Conservation (phyloP, 805 yeast genomes). For the Metschnikowia santaceciliae region DNA sequence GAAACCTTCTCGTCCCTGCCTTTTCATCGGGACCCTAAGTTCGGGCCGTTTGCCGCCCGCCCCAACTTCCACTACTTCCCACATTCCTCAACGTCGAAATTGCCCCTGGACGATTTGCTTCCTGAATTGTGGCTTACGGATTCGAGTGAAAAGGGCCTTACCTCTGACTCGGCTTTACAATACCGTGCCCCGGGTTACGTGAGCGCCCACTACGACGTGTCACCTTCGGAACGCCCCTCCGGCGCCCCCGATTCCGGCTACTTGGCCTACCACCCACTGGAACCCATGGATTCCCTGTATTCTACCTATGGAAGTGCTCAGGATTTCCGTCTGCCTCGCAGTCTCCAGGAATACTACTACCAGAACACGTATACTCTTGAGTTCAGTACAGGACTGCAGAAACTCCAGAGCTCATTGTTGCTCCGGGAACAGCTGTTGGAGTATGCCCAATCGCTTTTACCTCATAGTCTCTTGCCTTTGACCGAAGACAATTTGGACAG, state of each 20-base stretch:
- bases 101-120: slow-evolving; percentile 25
- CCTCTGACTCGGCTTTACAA: slow-evolving; percentile 12
- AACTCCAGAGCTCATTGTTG: slow-evolving; percentile 15
- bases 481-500: slow-evolving; percentile 37
- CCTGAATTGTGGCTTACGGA: slow-evolving; percentile 31
- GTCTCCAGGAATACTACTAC: background rate
- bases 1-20: background rate
- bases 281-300: too few species aligned
- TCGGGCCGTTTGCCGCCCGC: background rate
- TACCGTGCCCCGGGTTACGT: too few species aligned
- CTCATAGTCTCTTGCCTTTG: slow-evolving; percentile 24
- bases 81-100: background rate
- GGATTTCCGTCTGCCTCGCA: slow-evolving; percentile 12
- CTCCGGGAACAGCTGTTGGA: slow-evolving; percentile 22
- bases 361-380: background rate
- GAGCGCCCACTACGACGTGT: background rate
- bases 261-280: background rate
- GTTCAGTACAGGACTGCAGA: background rate
- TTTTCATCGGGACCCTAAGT: background rate
- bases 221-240: background rate
- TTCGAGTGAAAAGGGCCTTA: too few species aligned
- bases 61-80: background rate
- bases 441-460: slow-evolving; percentile 22
- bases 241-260: background rate
- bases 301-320: background rate